Evolutionary conservation across 371 early-diverging fungal species (phyloP).

Genomic region (Basidiobolus meristosporus): DNA sequence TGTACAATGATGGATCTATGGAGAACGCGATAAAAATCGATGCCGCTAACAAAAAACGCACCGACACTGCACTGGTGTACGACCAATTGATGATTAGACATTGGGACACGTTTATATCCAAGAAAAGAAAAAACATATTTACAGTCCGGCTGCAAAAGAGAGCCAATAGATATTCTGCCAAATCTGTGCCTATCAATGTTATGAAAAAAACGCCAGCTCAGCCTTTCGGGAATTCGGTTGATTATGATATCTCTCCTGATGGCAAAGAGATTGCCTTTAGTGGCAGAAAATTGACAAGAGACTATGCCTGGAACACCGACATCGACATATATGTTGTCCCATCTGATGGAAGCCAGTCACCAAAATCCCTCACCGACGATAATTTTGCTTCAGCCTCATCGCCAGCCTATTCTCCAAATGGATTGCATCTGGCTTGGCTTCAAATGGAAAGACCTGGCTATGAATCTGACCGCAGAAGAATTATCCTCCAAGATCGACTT

Average conservation of each 20-base stretch:
- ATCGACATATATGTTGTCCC: conserved; percentile 43
- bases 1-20: conserved; percentile 20
- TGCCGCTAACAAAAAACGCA: conserved; percentile 6
- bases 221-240: conserved; percentile 35
- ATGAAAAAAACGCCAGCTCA: conserved; percentile 15
- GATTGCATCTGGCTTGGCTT: conserved; percentile 39
- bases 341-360: conserved; percentile 14
- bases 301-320: conserved; percentile 64
- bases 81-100: conserved; percentile 49
- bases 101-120: conserved; percentile 35
- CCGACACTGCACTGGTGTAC: conserved; percentile 25
- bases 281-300: conserved; percentile 31
- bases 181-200: neutral
- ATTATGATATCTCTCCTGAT: conserved; percentile 39
- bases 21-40: conserved; percentile 21
- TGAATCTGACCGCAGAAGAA: conserved; percentile 58
- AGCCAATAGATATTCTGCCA: conserved; percentile 3
- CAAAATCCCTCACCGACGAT: conserved; percentile 24
- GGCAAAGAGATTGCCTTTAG: conserved; percentile 42
- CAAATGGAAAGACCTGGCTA: conserved; percentile 54
- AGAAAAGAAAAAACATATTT: conserved; percentile 18
- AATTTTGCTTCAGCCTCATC: conserved; percentile 35
- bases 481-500: no score
- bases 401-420: conserved; percentile 42
- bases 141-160: conserved; percentile 9